Evolutionary conservation across 345 rosid species (phyloP).

Genomic region (Bruguiera parviflora): DNA sequence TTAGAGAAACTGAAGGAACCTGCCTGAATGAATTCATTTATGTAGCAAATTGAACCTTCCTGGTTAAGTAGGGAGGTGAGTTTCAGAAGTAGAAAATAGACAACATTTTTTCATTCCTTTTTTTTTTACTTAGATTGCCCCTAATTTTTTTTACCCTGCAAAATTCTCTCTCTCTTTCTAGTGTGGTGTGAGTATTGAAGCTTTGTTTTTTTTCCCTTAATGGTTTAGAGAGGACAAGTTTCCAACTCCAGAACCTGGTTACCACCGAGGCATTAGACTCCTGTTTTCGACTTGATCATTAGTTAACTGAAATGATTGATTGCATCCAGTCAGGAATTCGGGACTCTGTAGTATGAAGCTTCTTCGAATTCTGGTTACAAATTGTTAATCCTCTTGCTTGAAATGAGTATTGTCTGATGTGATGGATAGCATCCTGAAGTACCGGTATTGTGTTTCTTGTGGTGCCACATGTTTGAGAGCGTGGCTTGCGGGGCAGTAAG

Average conservation of each 20-base stretch:
- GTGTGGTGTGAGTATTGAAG: too few relatives aligned
- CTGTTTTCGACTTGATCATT: too few relatives aligned
- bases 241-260: too few relatives aligned
- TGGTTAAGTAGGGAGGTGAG: slow-evolving; percentile 21
- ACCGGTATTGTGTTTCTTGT: slow-evolving; percentile 1
- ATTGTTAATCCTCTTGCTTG: slow-evolving; percentile 16
- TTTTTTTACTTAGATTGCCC: background rate
- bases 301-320: too few relatives aligned
- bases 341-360: too few relatives aligned
- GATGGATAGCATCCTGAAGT: slow-evolving; percentile 1
- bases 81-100: slow-evolving; percentile 15
- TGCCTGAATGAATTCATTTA: slow-evolving; percentile 31
- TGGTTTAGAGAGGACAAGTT: too few relatives aligned
- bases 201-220: too few relatives aligned
- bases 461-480: slow-evolving; percentile 23
- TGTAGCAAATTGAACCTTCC: slow-evolving; percentile 22
- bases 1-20: slow-evolving; percentile 16
- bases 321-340: too few relatives aligned
- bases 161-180: too few relatives aligned
- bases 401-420: slow-evolving; percentile 13
- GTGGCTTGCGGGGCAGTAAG: slow-evolving; percentile 6
- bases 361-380: background rate
- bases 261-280: too few relatives aligned
- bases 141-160: too few relatives aligned
- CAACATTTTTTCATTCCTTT: background rate